phyloP scores from a whole-genome alignment of 768 basidiomycete genomes.

The Xanthoconium purpureum region DNA sequence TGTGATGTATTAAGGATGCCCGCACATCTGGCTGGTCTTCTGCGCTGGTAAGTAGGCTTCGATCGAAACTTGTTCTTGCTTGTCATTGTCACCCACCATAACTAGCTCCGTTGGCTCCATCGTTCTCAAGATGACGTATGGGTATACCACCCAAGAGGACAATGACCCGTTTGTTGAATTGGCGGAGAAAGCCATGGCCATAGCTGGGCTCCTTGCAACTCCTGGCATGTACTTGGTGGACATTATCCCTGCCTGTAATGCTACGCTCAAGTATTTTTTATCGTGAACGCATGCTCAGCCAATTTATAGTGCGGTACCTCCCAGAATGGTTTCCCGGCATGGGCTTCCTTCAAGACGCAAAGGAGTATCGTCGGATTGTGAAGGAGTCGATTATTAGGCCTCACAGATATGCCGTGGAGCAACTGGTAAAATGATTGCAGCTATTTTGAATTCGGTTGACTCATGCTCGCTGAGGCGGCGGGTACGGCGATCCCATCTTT shows the following conservation, averaged over 20 bases:
- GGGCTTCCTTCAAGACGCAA: constrained; percentile 33
- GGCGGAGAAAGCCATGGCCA: constrained; percentile 23
- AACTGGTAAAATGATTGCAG: constrained; percentile 37
- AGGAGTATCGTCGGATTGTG: constrained; percentile 25
- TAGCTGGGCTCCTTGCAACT: constrained; percentile 1
- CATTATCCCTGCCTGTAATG: constrained; percentile 19
- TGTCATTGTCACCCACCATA: not conserved
- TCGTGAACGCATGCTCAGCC: not conserved
- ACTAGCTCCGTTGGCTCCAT: constrained; percentile 20
- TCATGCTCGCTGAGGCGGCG: constrained; percentile 10
- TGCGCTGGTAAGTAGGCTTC: constrained; percentile 18
- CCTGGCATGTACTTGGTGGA: constrained; percentile 24
- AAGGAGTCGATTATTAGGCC: constrained; percentile 42
- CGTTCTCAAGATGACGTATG: constrained; percentile 41
- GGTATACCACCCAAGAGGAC: constrained; percentile 35
- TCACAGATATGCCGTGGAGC: constrained; percentile 42
- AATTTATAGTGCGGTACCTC: constrained; percentile 24
- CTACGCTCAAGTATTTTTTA: too few relatives aligned
- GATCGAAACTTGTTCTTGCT: not conserved
- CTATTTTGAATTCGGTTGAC: not conserved
- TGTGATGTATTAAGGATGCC: constrained; percentile 13
- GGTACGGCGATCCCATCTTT: constrained; percentile 19
- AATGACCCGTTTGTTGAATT: constrained; percentile 38
- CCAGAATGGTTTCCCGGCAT: constrained; percentile 38
- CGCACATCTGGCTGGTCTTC: constrained; percentile 11